phyloP scores from a whole-genome alignment of 257 asterid species.

The Paulownia fortunei region DNA sequence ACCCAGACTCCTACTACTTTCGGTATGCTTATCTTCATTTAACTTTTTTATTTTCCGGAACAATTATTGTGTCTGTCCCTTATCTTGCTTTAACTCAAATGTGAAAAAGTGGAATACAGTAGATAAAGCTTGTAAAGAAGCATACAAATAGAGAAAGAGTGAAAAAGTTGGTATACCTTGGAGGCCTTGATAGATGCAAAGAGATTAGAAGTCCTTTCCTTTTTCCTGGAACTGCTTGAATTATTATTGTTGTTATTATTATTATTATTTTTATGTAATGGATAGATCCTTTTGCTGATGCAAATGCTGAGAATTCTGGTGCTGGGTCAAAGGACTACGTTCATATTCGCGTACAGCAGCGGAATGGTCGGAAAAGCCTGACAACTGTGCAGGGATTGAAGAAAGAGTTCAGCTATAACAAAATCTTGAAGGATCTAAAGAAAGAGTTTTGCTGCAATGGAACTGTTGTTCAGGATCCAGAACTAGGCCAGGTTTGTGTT shows the following conservation, averaged over 20 bases:
- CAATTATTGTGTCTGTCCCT: neutral
- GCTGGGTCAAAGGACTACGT: slow-evolving; percentile 73
- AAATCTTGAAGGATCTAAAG: slow-evolving; percentile 76
- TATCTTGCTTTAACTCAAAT: neutral
- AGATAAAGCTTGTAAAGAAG: slow-evolving; percentile 1
- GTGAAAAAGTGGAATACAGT: neutral
- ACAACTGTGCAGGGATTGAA: slow-evolving; percentile 78
- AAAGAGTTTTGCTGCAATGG: slow-evolving; percentile 79
- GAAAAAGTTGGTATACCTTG: neutral
- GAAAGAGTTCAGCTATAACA: slow-evolving; percentile 73
- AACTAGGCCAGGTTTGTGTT: slow-evolving; percentile 65
- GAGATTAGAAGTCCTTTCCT: neutral
- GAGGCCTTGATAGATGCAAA: neutral
- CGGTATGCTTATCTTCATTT: slow-evolving; percentile 41
- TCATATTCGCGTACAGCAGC: slow-evolving; percentile 67
- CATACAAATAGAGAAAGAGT: neutral
- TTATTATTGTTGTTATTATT: no score
- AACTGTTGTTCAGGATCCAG: slow-evolving; percentile 79
- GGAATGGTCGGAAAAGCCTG: slow-evolving; percentile 80
- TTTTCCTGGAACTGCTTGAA: neutral
- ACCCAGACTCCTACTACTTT: slow-evolving; percentile 60
- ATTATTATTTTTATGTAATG: neutral
- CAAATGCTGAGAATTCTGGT: slow-evolving; percentile 71
- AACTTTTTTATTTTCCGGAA: neutral
- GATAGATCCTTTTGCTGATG: slow-evolving; percentile 72